Percentiles rank a stretch among this genome's conserved stretches.
Conservation (phyloP, 176 grass and related monocot species). For the Triticum monococcum region DNA sequence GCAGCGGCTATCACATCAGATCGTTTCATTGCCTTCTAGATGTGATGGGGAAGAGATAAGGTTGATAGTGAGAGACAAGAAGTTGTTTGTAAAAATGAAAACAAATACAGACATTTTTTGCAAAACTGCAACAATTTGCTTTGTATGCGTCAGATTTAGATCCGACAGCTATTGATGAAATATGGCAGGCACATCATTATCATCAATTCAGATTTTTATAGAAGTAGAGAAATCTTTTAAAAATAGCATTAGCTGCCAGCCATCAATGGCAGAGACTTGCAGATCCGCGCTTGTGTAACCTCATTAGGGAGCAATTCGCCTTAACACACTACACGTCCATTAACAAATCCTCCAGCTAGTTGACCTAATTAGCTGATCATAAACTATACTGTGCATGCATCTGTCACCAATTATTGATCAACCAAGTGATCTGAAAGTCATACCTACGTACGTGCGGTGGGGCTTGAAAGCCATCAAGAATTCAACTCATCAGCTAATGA, state of each 20-base stretch:
- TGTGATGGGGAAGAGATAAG: too few relatives aligned
- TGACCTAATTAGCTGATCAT: constrained; percentile 26
- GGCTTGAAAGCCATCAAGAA: background rate
- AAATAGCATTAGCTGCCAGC: background rate
- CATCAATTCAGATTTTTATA: too few relatives aligned
- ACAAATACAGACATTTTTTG: too few relatives aligned
- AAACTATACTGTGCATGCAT: constrained; percentile 20
- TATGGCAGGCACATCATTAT: too few relatives aligned
- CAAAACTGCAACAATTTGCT: too few relatives aligned
- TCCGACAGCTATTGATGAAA: too few relatives aligned
- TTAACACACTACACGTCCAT: background rate
- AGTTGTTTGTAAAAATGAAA: too few relatives aligned
- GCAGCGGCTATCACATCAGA: too few relatives aligned
- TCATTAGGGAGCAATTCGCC: background rate
- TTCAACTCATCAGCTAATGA: background rate
- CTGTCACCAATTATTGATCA: constrained; percentile 27
- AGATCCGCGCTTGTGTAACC: background rate
- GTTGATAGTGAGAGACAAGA: too few relatives aligned
- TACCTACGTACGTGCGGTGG: background rate
- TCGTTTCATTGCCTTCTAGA: too few relatives aligned
- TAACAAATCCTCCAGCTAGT: background rate
- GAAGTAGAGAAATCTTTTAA: background rate
- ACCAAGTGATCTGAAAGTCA: constrained; percentile 21
- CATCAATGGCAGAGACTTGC: background rate
- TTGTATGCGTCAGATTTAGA: too few relatives aligned